phyloP scores from a whole-genome alignment of 257 asterid species.

The Solanum boliviense region DNA sequence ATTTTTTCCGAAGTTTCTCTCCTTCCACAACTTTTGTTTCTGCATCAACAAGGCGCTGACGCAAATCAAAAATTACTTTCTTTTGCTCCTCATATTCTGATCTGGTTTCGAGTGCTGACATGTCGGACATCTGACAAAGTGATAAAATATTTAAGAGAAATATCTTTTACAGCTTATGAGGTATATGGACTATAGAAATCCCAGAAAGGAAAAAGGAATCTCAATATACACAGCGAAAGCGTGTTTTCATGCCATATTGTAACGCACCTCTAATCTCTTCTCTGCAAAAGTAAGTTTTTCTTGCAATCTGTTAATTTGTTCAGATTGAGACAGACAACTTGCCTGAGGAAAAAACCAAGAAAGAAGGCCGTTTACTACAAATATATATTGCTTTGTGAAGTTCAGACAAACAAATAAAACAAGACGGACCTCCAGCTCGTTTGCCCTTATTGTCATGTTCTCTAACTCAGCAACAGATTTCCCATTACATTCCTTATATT shows the following conservation, averaged over 20 bases:
- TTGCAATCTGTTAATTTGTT: conserved; percentile 49
- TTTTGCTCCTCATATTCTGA: conserved; percentile 64
- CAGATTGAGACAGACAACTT: conserved; percentile 56
- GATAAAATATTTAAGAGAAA: not conserved
- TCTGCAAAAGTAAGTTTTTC: conserved; percentile 64
- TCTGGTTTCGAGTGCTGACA: conserved; percentile 56
- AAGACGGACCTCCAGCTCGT: conserved; percentile 55
- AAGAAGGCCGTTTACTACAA: not conserved
- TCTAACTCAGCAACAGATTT: conserved; percentile 47
- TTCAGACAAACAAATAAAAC: not conserved
- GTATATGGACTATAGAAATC: not conserved
- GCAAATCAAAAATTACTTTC: conserved; percentile 34
- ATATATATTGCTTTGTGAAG: not conserved
- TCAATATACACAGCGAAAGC: not conserved
- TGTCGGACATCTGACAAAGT: conserved; percentile 47
- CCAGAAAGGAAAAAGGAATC: not conserved
- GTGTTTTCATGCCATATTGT: not conserved
- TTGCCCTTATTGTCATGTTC: conserved; percentile 31
- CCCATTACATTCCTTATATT: conserved; percentile 54
- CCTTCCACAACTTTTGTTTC: conserved; percentile 76
- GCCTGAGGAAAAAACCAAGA: conserved; percentile 27
- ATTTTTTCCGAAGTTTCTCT: conserved; percentile 73
- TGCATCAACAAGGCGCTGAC: conserved; percentile 65
- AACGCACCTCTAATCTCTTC: conserved; percentile 53
- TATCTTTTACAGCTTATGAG: not conserved